Base-by-base conservation (phyloP, 2,329 filamentous ascomycete genomes). In the Orbilia brochopaga region DNA sequence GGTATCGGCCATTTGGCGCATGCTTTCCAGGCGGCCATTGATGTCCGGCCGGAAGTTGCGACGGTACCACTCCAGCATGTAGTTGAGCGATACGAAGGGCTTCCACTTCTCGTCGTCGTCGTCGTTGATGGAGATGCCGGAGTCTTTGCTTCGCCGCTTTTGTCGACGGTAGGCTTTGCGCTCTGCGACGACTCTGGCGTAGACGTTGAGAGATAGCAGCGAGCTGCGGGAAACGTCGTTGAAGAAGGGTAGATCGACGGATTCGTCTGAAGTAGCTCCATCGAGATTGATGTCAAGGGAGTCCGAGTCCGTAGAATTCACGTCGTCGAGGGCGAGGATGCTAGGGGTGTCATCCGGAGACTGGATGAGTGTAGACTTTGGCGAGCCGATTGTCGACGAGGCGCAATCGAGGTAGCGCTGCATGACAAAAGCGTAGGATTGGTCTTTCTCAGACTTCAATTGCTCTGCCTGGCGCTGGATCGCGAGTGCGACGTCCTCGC, bases 61-160 rank as follows among this genome's bases (percentile, higher is more conserved):
- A 6, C 67, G 55, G n/a, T 72, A 65, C 67, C 67, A 72, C 53
- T 72, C 67, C 21, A 72, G 21, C 48, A 59, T 70, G 32, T 70
- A 70, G 4, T 55, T 63, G 7, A 72, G 27, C 10, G 60, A 65
- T n/a, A 65, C 32, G 50, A 72, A 65, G 2, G 67, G 55, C 17
- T 57, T 51, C 67, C 67, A 72, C 32, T 56, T 65, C 7, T 50
- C 24, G 23, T 61, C 55, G 44, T 72, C 67, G 52, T 72, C 67
- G 23, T 72, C 67, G 27, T 65, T 60, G 10, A 72, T 72, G 3
- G 55, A 30, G 23, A 63, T 61, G 6, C 67, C 67, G 6, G 67
- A 72, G 32, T 72, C 67, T 46, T 53, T 60, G 23, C 60, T 72
- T 15, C 42, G 37, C 23, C 60, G 21, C 52, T 72, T 72, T 27